These are phyloP conservation scores for Vigna reflexopilosa DNA, from an alignment of 306 rosid genomes.

Conservation along the genomic window DNA sequence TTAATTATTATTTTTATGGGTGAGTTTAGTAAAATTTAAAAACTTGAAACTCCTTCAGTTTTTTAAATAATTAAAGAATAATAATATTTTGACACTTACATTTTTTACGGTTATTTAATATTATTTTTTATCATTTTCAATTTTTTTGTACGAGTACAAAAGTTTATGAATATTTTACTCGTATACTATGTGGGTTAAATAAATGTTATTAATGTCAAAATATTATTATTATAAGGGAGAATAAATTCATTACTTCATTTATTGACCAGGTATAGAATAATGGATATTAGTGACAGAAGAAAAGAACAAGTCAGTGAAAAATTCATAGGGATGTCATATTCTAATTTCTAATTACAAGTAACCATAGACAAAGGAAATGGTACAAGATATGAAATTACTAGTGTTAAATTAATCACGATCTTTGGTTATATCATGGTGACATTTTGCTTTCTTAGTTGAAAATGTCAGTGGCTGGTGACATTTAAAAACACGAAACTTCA, in stretches of 20 bases:
- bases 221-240: no score
- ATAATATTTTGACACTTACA: no score
- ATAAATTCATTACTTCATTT: constrained; percentile 35
- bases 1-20: no score
- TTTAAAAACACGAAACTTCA: neutral
- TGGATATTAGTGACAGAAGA: neutral
- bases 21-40: neutral
- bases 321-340: neutral
- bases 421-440: neutral
- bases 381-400: no score
- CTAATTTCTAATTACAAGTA: constrained; percentile 7
- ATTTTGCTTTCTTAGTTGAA: neutral
- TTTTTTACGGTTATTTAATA: no score
- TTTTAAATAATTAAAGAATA: neutral
- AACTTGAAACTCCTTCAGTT: neutral
- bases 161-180: no score
- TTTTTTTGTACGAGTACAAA: no score
- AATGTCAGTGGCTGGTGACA: neutral
- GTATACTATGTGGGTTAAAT: no score
- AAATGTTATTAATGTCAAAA: no score
- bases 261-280: neutral
- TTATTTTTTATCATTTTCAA: no score
- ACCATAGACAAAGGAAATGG: no score
- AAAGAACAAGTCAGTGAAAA: neutral
- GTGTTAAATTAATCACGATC: no score